Conservation (phyloP, 495 filamentous ascomycete genomes). For the Tuber brumale region DNA sequence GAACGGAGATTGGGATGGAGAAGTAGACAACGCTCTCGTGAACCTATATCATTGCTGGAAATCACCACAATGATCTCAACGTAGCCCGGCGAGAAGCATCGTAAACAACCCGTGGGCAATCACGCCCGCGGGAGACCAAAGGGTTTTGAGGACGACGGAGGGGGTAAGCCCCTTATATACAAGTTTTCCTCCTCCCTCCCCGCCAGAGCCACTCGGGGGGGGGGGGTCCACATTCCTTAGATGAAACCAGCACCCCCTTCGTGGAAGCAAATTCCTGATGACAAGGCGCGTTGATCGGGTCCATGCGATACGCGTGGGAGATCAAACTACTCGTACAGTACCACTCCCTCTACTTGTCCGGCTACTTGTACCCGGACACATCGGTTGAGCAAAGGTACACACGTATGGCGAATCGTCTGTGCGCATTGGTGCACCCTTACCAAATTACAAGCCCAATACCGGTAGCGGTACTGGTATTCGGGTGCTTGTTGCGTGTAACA, state of each 20-base stretch:
- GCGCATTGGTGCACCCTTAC: background rate
- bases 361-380: background rate
- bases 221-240: background rate
- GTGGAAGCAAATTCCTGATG: background rate
- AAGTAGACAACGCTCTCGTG: background rate
- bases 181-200: background rate
- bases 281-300: background rate
- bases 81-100: background rate
- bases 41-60: background rate
- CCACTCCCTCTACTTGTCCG: background rate
- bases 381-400: no score
- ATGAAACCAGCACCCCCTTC: background rate
- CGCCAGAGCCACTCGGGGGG: background rate
- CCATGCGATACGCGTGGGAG: background rate
- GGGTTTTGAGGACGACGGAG: background rate
- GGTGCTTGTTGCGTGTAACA: background rate
- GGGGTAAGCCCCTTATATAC: background rate
- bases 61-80: background rate
- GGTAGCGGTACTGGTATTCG: background rate
- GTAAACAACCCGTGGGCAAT: background rate
- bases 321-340: background rate
- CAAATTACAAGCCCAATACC: background rate
- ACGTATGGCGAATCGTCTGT: background rate
- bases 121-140: background rate
- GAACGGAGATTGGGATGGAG: background rate